These are phyloP conservation scores for Hymenochaete sp. DNA, from an alignment of 1,284 basidiomycete genomes.

Conservation along the genomic window DNA sequence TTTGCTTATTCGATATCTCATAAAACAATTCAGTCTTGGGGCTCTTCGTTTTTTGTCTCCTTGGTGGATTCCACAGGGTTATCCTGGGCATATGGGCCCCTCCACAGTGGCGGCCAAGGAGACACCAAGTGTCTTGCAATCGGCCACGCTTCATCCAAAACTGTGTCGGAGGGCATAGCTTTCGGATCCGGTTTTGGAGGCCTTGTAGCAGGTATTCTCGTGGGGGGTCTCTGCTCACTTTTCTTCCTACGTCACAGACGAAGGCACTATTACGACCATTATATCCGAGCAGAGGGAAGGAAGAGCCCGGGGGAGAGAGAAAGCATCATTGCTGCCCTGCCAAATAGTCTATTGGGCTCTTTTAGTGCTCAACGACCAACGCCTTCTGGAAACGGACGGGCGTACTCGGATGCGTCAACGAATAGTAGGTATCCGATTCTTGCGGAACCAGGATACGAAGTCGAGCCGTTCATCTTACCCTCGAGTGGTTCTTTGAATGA, in stretches of 20 bases:
- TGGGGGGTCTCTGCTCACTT: conserved; percentile 27
- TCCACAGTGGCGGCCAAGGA: conserved; percentile 38
- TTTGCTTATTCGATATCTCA: background rate
- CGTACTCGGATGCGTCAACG: background rate
- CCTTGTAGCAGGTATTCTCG: conserved; percentile 33
- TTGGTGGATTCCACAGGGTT: conserved; percentile 42
- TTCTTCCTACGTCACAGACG: conserved; percentile 6
- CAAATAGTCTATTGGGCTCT: background rate
- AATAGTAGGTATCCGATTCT: conserved; percentile 8
- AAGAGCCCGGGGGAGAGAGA: too few species aligned
- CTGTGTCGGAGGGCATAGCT: conserved; percentile 24
- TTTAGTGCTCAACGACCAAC: too few species aligned
- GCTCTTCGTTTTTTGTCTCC: conserved; percentile 46
- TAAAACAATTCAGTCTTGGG: conserved; percentile 34
- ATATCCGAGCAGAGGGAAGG: background rate
- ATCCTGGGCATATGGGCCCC: conserved; percentile 46
- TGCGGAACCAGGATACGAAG: conserved; percentile 28
- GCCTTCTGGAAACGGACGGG: background rate
- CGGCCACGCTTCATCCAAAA: conserved; percentile 11
- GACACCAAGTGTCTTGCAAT: conserved; percentile 33
- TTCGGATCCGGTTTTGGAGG: conserved; percentile 38
- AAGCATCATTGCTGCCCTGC: too few species aligned
- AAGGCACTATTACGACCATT: conserved; percentile 9
- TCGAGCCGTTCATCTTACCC: conserved; percentile 40
- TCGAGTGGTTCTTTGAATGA: background rate